Evolutionary conservation across 306 rosid species (phyloP), one percentile per base, ranked within the genome.

Genomic region (Datisca glomerata): DNA sequence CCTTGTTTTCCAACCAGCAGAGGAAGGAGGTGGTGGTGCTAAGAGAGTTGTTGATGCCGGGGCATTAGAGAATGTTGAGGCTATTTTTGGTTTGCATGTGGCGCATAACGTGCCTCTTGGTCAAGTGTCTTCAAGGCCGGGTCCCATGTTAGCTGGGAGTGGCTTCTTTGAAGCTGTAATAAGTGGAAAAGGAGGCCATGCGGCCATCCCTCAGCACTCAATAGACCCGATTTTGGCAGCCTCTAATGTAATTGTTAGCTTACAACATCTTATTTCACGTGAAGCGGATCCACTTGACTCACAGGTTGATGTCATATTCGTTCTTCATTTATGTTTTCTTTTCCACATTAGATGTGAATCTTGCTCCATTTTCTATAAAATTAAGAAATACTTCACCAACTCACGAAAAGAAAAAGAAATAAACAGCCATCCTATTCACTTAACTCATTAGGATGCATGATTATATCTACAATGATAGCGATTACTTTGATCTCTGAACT

Each of bases 1-100:
- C 52, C 93, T 86, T 64, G 80, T 86, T 55, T 86, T 82, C 68
- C 96, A 86, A 76, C 96, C 96, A 42, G 96, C 87, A 7, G 96
- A 86, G 69, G 94, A 86, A 71, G 94, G 82, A 59, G 80, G 82
- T 54, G 87, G 59, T 23, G 94, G 96, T 50, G 93, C 94, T 19
- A 60, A 55, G 63, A 71, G 68, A 51, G 51, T 86, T 32, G 2
- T 86, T 40, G 85, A 69, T 4, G 33, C 69, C 29, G 85, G 84
- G 51, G 85, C 21, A 41, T 55, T 86, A 34, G 78, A 76, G 47
- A 86, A 79, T 68, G 87, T 86, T 35, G 39, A 41, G 8, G 94
- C 96, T 7, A 82, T 82, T 46, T 86, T 86, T 50, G 94, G 93
- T 41, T 55, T 86, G 66, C 96, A 79, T 39, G 59, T 76, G 7